Percentiles rank a stretch among this genome's conserved stretches.
Evolutionary conservation across 2,329 filamentous ascomycete species (phyloP).

Genomic region (Aspergillus pseudotamarii): DNA sequence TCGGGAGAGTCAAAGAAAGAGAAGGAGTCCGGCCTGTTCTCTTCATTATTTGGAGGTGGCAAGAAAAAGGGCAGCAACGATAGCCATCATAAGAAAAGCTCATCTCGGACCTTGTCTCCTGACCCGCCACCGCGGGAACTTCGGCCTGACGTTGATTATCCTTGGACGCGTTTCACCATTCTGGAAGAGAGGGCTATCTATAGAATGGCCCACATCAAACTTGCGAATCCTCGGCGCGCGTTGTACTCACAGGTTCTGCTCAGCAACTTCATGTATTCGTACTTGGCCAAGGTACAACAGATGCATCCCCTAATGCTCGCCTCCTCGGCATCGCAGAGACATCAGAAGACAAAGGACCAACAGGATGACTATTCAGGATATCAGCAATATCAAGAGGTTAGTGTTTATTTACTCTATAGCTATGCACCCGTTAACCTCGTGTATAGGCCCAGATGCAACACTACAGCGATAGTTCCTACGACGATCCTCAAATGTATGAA

Average conservation of each 20-base stretch:
- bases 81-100: conserved; percentile 71
- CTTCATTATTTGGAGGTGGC: conserved; percentile 84
- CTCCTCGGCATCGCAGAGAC: conserved; percentile 72
- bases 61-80: conserved; percentile 87
- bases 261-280: conserved; percentile 99
- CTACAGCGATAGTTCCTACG: conserved; percentile 47
- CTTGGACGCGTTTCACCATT: conserved; percentile 93
- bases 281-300: conserved; percentile 96
- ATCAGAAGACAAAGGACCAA: conserved; percentile 42
- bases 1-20: conserved; percentile 74
- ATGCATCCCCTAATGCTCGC: conserved; percentile 96
- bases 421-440: background rate
- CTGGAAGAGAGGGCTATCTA: conserved; percentile 96
- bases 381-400: conserved; percentile 51
- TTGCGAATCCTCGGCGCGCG: conserved; percentile 92
- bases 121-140: conserved; percentile 75
- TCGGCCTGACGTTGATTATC: conserved; percentile 88
- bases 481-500: conserved; percentile 56
- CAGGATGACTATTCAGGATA: conserved; percentile 49
- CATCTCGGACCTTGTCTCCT: conserved; percentile 74
- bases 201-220: conserved; percentile 97
- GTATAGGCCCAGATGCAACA: conserved; percentile 32
- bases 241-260: conserved; percentile 92
- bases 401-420: conserved; percentile 12
- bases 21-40: conserved; percentile 84